These are phyloP conservation scores for Zygosaccharomyces pseudobailii DNA, from an alignment of 1,139 yeast genomes.

Conservation along the genomic window DNA sequence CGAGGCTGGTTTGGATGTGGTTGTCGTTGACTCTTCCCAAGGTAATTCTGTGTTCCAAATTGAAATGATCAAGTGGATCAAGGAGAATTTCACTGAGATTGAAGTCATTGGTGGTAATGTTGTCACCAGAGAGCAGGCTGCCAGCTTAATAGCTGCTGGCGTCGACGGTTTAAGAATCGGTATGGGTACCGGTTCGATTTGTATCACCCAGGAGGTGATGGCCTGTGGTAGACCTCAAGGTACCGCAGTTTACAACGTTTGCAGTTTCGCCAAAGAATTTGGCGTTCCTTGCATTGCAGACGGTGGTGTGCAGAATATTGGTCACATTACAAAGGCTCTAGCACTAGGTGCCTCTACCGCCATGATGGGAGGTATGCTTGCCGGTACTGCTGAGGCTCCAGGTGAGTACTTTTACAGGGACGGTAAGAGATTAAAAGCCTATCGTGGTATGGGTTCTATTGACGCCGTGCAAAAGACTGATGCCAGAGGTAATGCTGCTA, in stretches of 20 bases:
- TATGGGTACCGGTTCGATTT: constrained; percentile 99
- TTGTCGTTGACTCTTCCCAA: constrained; percentile 91
- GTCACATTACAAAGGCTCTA: constrained; percentile 94
- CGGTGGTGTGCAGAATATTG: constrained; percentile 99
- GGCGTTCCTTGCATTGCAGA: constrained; percentile 80
- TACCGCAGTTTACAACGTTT: constrained; percentile 48
- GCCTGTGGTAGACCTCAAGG: constrained; percentile 99
- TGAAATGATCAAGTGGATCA: constrained; percentile 89
- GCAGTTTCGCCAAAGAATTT: constrained; percentile 36
- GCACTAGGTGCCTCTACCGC: constrained; percentile 96
- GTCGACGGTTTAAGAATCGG: constrained; percentile 98
- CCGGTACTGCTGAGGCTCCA: constrained; percentile 98
- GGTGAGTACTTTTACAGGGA: constrained; percentile 97
- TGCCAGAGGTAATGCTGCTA: constrained; percentile 88
- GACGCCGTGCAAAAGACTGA: constrained; percentile 97
- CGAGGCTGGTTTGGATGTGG: constrained; percentile 96
- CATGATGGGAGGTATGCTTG: constrained; percentile 99
- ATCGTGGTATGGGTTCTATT: constrained; percentile 99
- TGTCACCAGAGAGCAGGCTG: constrained; percentile 98
- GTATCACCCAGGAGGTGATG: constrained; percentile 99
- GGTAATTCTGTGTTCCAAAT: constrained; percentile 96
- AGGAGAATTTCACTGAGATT: constrained; percentile 69
- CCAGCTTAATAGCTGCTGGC: constrained; percentile 89
- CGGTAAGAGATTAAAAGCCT: constrained; percentile 93
- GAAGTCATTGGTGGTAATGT: constrained; percentile 97